Base-by-base conservation (phyloP, 1,284 basidiomycete species). In the Tilletia walkeri region DNA sequence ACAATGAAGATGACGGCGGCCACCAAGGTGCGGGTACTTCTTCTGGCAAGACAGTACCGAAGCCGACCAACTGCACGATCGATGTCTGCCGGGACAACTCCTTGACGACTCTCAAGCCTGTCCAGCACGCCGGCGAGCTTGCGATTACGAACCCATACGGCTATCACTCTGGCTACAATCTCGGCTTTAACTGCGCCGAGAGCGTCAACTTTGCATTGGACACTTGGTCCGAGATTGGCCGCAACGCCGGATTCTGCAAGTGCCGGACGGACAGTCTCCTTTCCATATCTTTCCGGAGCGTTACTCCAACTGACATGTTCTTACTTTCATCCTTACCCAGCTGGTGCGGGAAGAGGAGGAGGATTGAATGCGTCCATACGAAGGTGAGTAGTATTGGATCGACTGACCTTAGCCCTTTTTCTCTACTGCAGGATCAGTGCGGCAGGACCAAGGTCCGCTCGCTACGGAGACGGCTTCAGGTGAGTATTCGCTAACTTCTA, bases 121-220 rank as follows among this genome's bases (percentile, higher is more conserved):
- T 97, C 0, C 95, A 99, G 80, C 90, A 94, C 70, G 87, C 88
- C 54, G 92, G 93, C 53, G 95, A 98, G 84, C 98, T 98, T 78
- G 93, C 99, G 49, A 91, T 99, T 76, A 99, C 95, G 0, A 99
- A 90, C 82, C 95, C 95, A 0, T 82, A 78, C 63, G 95, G 95
- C 9, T 97, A 97, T 84, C 95, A 97, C 82, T 92, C 94, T 0
- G 95, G 95, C n/a, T 98, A 96, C 87, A 99, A 99, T 82, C 86
- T 98, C 49, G 96, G 95, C 18, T 90, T 96, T 83, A 99, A 99
- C 82, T 98, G 95, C 80, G 95, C 95, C 2, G 96, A 99, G 85
- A 94, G 92, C 75, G 93, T 97, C 79, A 99, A 99, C 84, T 99
- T 99, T 84, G 96, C 96, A 0, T 87, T 98, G 36, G 92, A 97